These are phyloP conservation scores for Fusarium illudens DNA, from an alignment of 2,329 filamentous ascomycete genomes.

Conservation along the genomic window DNA sequence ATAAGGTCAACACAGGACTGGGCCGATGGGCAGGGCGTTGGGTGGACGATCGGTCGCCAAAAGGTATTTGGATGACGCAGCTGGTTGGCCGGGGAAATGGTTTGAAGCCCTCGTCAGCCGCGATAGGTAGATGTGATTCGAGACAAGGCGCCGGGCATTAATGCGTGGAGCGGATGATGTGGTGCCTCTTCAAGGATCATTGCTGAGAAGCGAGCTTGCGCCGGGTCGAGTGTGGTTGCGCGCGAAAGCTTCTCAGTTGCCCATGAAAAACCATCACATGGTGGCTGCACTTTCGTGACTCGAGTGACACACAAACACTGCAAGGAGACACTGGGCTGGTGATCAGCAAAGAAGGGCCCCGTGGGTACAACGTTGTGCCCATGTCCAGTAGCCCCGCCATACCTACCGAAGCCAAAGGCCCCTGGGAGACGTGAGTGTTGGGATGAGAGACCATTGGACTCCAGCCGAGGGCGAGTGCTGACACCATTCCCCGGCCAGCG, in stretches of 20 bases:
- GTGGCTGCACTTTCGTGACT: conserved; percentile 32
- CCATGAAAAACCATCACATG: conserved; percentile 27
- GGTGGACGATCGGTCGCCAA: conserved; percentile 10
- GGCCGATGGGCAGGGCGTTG: neutral
- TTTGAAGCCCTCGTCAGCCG: conserved; percentile 19
- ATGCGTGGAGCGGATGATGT: conserved; percentile 20
- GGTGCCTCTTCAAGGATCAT: conserved; percentile 13
- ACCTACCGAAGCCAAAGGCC: neutral
- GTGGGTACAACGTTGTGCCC: conserved; percentile 7
- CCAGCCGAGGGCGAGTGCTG: neutral
- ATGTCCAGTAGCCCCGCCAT: neutral
- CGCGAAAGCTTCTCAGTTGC: conserved; percentile 12
- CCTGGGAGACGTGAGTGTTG: conserved; percentile 16
- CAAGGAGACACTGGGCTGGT: conserved; percentile 27
- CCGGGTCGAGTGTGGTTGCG: conserved; percentile 3
- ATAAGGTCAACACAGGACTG: neutral
- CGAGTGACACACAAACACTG: conserved; percentile 27
- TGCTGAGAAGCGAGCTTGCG: conserved; percentile 2
- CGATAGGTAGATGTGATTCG: conserved; percentile 25
- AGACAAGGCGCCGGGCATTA: conserved; percentile 10
- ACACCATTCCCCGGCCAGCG: conserved; percentile 2
- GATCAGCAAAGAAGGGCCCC: conserved; percentile 25
- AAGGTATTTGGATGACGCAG: conserved; percentile 19
- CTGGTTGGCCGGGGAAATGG: conserved; percentile 2
- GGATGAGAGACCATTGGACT: conserved; percentile 12